Conservation (phyloP, 306 rosid genomes). For the Medicago ruthenica region DNA sequence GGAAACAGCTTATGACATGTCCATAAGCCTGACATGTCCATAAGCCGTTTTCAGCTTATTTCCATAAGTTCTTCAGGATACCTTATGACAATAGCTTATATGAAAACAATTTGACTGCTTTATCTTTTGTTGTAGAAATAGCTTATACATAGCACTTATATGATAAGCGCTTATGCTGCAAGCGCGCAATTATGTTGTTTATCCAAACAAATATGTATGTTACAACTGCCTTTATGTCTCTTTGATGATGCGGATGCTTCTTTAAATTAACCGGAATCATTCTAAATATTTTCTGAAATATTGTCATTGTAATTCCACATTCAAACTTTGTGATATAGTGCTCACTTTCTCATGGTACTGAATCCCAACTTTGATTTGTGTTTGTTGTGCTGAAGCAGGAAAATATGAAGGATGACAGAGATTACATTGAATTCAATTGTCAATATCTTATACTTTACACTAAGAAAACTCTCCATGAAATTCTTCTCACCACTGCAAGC, state of each 20-base stretch:
- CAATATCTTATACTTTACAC: constrained; percentile 40
- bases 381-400: constrained; percentile 60
- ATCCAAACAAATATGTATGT: not conserved
- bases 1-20: not conserved
- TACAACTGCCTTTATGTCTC: constrained; percentile 17
- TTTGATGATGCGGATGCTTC: constrained; percentile 26
- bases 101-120: not conserved
- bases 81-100: not conserved
- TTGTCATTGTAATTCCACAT: not conserved
- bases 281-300: constrained; percentile 16
- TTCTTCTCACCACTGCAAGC: constrained; percentile 42
- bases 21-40: not conserved
- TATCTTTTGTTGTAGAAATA: not conserved
- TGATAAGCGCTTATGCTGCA: not conserved
- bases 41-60: not conserved
- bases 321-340: constrained; percentile 30
- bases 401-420: constrained; percentile 48
- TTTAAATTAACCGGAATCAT: not conserved
- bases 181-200: not conserved
- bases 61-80: not conserved
- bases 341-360: constrained; percentile 27
- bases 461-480: constrained; percentile 59
- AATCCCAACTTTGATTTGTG: constrained; percentile 42
- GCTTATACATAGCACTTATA: not conserved
- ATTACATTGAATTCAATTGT: constrained; percentile 44